Evolutionary conservation across 73 alveolate species (phyloP).

Genomic region (Paramecium primaurelia): DNA sequence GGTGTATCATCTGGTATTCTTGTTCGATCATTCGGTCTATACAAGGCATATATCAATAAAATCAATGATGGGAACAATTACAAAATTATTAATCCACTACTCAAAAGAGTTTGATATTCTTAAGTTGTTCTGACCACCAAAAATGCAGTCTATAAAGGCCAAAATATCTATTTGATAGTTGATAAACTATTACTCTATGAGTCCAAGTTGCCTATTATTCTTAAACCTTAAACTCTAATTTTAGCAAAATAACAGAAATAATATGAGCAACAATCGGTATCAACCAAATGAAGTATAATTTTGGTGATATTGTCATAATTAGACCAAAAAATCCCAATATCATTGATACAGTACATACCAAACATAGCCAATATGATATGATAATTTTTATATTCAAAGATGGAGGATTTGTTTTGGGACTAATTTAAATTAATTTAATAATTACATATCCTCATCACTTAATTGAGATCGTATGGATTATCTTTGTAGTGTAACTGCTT

Average conservation of each 20-base stretch:
- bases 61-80: constrained; percentile 1
- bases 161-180: neutral
- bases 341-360: neutral
- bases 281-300: neutral
- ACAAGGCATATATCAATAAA: neutral
- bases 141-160: constrained; percentile 35
- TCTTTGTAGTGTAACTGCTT: neutral
- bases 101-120: neutral
- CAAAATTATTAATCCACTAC: neutral
- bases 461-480: neutral
- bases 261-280: constrained; percentile 2
- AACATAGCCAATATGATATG: neutral
- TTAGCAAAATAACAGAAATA: neutral
- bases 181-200: neutral
- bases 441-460: neutral
- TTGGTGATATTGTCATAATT: neutral
- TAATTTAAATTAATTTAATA: neutral
- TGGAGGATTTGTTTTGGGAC: neutral
- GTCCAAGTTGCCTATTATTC: constrained; percentile 30
- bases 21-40: constrained; percentile 26
- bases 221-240: neutral
- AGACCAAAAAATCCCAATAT: constrained; percentile 12
- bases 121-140: neutral
- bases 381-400: neutral
- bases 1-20: constrained; percentile 13